Percentiles rank a stretch among this genome's conserved stretches.
phyloP scores from a whole-genome alignment of 164 flowering plant species.

The Vitis cinerea region DNA sequence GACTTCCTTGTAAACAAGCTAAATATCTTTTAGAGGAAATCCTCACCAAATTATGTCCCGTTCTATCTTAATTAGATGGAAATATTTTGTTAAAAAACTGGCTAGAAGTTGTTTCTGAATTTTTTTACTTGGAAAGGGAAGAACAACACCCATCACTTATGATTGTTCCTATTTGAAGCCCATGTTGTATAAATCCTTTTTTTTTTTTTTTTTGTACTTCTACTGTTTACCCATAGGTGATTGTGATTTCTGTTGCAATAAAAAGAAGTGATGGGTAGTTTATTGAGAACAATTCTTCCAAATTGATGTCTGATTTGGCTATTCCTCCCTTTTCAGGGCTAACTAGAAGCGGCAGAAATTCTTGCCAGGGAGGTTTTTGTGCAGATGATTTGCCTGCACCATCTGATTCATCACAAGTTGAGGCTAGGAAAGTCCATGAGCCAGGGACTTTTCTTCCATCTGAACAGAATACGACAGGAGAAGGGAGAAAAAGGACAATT shows the following conservation, averaged over 20 bases:
- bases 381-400: conserved; percentile 16
- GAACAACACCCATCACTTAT: too few relatives aligned
- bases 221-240: too few relatives aligned
- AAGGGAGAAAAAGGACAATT: conserved; percentile 26
- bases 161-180: too few relatives aligned
- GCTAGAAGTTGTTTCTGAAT: too few relatives aligned
- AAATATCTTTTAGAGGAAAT: too few relatives aligned
- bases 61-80: too few relatives aligned
- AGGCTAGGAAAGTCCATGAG: conserved; percentile 21
- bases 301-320: conserved; percentile 5
- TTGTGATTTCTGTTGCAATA: neutral
- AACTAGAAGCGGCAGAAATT: conserved; percentile 9
- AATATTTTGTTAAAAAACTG: too few relatives aligned
- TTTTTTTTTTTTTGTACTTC: too few relatives aligned
- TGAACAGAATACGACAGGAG: conserved; percentile 22
- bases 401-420: conserved; percentile 25
- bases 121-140: too few relatives aligned
- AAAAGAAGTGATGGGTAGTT: neutral
- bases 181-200: too few relatives aligned
- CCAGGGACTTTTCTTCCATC: conserved; percentile 17
- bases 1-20: too few relatives aligned
- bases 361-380: conserved; percentile 7
- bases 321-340: conserved; percentile 32
- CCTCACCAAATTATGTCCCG: too few relatives aligned
- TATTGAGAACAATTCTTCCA: neutral